Evolutionary conservation across 257 asterid genomes (phyloP).

Genomic region (Ilex aquifolium): DNA sequence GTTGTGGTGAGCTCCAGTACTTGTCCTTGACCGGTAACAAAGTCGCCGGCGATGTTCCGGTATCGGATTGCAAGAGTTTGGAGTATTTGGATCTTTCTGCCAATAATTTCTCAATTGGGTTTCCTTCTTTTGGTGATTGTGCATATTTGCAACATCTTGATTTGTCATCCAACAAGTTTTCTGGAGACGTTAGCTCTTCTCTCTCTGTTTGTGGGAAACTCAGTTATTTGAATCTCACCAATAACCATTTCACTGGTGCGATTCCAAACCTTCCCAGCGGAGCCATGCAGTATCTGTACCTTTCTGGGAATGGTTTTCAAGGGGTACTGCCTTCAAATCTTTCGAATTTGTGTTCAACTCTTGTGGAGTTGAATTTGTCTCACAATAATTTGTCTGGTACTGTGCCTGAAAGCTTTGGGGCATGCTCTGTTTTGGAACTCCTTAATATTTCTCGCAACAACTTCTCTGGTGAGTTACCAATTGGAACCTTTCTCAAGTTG

Average conservation of each 20-base stretch:
- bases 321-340: slow-evolving; percentile 46
- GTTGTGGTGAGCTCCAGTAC: slow-evolving; percentile 38
- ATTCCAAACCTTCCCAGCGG: slow-evolving; percentile 51
- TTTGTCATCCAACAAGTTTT: slow-evolving; percentile 62
- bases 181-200: slow-evolving; percentile 50
- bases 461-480: slow-evolving; percentile 76
- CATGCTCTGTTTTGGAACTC: slow-evolving; percentile 51
- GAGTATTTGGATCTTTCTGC: slow-evolving; percentile 59
- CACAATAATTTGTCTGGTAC: slow-evolving; percentile 57
- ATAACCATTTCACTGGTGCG: slow-evolving; percentile 51
- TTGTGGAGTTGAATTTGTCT: slow-evolving; percentile 64
- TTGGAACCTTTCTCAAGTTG: slow-evolving; percentile 45
- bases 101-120: slow-evolving; percentile 56
- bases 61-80: slow-evolving; percentile 41
- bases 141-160: slow-evolving; percentile 59
- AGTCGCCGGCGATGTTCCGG: slow-evolving; percentile 38
- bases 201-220: slow-evolving; percentile 53
- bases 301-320: slow-evolving; percentile 44
- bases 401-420: slow-evolving; percentile 52
- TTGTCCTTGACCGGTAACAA: slow-evolving; percentile 63
- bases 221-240: slow-evolving; percentile 65
- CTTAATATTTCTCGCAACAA: slow-evolving; percentile 65
- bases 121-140: slow-evolving; percentile 56
- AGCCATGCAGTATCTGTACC: slow-evolving; percentile 50
- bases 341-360: slow-evolving; percentile 53